Conservation (phyloP, 139 green algal species). For the Haematococcus lacustris region DNA sequence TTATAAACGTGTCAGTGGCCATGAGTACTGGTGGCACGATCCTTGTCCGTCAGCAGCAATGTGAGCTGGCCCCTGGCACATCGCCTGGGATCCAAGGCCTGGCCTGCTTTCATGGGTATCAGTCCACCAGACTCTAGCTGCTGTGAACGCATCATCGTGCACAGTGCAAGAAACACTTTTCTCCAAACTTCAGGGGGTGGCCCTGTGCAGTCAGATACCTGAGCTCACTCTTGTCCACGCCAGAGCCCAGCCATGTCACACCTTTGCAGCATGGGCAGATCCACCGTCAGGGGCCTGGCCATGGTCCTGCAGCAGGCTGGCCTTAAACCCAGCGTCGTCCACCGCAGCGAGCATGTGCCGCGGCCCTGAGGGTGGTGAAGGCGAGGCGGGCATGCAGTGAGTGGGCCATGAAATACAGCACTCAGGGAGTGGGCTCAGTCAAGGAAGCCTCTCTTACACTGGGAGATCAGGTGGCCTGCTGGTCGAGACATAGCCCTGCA, state of each 20-base stretch:
- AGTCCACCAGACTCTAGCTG: no score
- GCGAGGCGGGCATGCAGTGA: background rate
- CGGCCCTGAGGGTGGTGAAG: background rate
- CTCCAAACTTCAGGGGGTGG: background rate
- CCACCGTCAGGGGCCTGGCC: no score
- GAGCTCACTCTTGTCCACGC: background rate
- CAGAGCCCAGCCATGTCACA: background rate
- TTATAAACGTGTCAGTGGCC: no score
- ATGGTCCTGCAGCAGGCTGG: background rate
- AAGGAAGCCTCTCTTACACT: background rate
- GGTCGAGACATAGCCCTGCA: no score
- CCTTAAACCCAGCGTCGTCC: conserved; percentile 23
- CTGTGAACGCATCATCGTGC: no score
- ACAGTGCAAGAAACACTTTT: background rate
- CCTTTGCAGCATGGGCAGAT: no score
- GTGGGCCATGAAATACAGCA: no score
- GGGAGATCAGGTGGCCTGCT: background rate
- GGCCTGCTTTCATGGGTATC: no score
- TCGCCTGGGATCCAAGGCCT: no score
- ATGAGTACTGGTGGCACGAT: no score
- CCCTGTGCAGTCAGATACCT: background rate
- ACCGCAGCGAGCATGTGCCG: conserved; percentile 18
- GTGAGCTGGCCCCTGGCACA: no score
- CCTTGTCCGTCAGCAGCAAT: no score
- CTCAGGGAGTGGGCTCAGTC: background rate